Percentiles rank a stretch among this genome's conserved stretches.
These are phyloP conservation scores for Schizochytrium sp. DNA, from an alignment of 108 stramenopile species.

Conservation along the genomic window DNA sequence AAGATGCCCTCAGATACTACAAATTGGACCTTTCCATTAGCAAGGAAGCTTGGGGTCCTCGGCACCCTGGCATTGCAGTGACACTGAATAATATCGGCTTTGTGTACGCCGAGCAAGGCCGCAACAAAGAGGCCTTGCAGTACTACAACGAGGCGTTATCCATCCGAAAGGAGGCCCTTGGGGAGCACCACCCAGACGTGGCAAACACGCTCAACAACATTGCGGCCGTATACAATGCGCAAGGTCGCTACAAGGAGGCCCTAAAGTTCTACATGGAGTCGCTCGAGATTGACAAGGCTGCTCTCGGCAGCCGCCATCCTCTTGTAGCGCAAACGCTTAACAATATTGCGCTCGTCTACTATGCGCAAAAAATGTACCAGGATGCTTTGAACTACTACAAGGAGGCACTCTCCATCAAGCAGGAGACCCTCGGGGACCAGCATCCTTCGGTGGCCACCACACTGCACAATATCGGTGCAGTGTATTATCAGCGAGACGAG, in stretches of 20 bases:
- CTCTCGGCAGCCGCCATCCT: not conserved
- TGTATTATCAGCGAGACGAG: not conserved
- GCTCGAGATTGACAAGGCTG: not conserved
- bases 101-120: not conserved
- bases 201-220: conserved; percentile 4
- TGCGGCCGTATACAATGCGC: not conserved
- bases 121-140: not conserved
- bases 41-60: not conserved
- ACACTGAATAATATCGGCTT: conserved; percentile 1
- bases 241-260: not conserved
- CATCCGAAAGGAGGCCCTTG: not conserved
- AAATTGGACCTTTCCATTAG: too few species aligned
- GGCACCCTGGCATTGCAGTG: not conserved
- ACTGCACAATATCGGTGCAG: not conserved
- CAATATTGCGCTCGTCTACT: not conserved
- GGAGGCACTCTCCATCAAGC: not conserved
- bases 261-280: not conserved
- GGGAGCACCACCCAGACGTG: conserved; percentile 8
- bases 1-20: too few species aligned
- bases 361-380: not conserved
- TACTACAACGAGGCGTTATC: not conserved
- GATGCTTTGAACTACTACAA: not conserved
- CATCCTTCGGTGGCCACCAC: not conserved
- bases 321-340: not conserved
- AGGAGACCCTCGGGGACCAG: not conserved